Evolutionary conservation across 2,329 filamentous ascomycete genomes (phyloP).

Genomic region (Aspergillus sp.): DNA sequence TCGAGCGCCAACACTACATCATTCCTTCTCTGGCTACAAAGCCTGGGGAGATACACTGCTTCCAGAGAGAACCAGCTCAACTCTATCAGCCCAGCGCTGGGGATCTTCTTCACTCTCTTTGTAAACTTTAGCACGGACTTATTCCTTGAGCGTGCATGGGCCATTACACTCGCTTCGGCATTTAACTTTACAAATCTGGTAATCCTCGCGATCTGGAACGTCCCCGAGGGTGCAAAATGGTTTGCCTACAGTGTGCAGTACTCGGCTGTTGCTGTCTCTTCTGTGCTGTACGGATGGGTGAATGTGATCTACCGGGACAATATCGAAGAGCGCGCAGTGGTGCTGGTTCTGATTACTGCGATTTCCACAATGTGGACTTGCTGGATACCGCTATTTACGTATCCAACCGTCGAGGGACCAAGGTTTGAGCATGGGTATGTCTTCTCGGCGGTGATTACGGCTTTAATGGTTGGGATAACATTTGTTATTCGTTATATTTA

Average conservation of each 20-base stretch:
- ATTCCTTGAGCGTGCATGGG: slow-evolving; percentile 2
- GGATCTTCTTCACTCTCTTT: slow-evolving; percentile 1
- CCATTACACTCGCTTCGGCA: background rate
- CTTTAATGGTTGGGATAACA: background rate
- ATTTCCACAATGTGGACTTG: slow-evolving; percentile 2
- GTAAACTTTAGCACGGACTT: slow-evolving; percentile 1
- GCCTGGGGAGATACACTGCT: slow-evolving; percentile 30
- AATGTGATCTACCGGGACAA: background rate
- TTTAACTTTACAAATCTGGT: background rate
- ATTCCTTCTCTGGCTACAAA: slow-evolving; percentile 41
- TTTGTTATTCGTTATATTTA: background rate
- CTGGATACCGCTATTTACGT: background rate
- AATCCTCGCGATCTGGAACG: background rate
- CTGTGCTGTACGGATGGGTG: background rate
- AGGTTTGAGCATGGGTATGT: background rate
- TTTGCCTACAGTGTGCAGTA: slow-evolving; percentile 2
- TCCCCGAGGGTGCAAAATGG: background rate
- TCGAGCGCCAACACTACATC: background rate
- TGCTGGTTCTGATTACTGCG: background rate
- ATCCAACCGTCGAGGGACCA: background rate
- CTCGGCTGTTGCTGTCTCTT: background rate
- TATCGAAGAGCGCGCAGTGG: slow-evolving; percentile 1
- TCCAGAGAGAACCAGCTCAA: background rate
- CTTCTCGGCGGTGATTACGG: background rate
- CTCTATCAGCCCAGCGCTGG: background rate